A percentile compares a stretch with the other conserved stretches of the same genome.
phyloP scores from a whole-genome alignment of 495 filamentous ascomycete genomes.

The Pyronema domesticum region DNA sequence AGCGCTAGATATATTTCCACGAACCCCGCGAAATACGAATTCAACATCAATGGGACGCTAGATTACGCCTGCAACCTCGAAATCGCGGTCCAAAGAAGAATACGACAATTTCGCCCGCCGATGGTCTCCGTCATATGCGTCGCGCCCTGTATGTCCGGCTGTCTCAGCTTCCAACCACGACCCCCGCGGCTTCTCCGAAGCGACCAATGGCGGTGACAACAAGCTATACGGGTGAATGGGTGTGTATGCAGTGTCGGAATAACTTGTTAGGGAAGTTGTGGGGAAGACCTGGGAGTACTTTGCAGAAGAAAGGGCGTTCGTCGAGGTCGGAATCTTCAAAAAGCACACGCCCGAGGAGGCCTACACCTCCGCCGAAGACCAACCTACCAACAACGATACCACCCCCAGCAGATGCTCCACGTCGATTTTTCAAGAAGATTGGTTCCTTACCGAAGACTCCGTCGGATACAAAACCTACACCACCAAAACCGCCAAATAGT shows the following conservation, averaged over 20 bases:
- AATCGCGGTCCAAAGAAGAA: too few species aligned
- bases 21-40: too few species aligned
- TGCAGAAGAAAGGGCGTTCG: slow-evolving; percentile 4
- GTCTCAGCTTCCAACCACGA: neutral
- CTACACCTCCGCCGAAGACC: too few species aligned
- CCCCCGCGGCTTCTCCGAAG: neutral
- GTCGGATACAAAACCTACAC: too few species aligned
- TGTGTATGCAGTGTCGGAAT: slow-evolving; percentile 10
- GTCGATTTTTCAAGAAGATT: neutral
- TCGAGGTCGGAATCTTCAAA: too few species aligned
- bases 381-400: too few species aligned
- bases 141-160: slow-evolving; percentile 14
- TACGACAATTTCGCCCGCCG: neutral
- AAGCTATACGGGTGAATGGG: slow-evolving; percentile 1
- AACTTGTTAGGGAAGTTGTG: slow-evolving; percentile 5
- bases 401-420: too few species aligned
- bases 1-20: too few species aligned
- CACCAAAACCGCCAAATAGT: too few species aligned
- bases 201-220: neutral
- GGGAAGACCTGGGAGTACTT: neutral
- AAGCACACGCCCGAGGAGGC: too few species aligned
- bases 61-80: too few species aligned
- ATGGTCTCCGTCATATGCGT: slow-evolving; percentile 18
- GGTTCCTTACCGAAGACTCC: too few species aligned
- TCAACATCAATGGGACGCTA: neutral